Evolutionary conservation across 345 rosid genomes (phyloP), one percentile per base, ranked within the genome.

Genomic region (Conringia planisiliqua): DNA sequence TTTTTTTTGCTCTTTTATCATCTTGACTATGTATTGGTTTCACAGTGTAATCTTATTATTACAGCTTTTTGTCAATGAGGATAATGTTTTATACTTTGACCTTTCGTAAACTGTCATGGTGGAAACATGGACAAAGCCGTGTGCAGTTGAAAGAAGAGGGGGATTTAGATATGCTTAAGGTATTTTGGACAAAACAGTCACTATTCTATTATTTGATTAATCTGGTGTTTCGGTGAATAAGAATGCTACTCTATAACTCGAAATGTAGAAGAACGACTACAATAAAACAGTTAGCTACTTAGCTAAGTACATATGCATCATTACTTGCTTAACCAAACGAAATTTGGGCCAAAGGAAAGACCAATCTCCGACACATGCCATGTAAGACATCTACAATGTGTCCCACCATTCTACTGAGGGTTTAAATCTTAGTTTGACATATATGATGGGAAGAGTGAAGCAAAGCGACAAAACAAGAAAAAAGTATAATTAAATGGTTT

Each of bases 1-100:
- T 46, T 50, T 24, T 17, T 16, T 51, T 11, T 51, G 33, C 66
- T 63, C 17, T 33, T 52, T 50, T 24, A 62, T 76, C 69, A 40
- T 42, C 47, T 40, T 54, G 35, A 54, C 74, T 69, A 54, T 75
- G 54, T 62, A 61, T 40, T 68, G 47, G 74, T 54, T 63, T 62
- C 27, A 20, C 65, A 60, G 36, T 60, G 65, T 60, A 60, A 27
- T 11, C 65, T 60, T 60, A 60, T 60, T 17, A 60, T 11, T 60
- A 12, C 11, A 60, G 44, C 43, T 36, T 18, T 57, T 60, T 60
- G 10, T 59, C 44, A 18, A 17, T 60, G 46, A 38, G 46, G 38
- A 36, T 60, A 60, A 38, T 60, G 64, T 11, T 60, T 60, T 17
- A 0, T 36, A 36, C 29, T 36, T 18, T 29, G 8, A 16, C 43